Evolutionary conservation across 140 eudicot species (phyloP), one percentile per base, ranked within the genome.

Genomic region (Eryngium alpinum): DNA sequence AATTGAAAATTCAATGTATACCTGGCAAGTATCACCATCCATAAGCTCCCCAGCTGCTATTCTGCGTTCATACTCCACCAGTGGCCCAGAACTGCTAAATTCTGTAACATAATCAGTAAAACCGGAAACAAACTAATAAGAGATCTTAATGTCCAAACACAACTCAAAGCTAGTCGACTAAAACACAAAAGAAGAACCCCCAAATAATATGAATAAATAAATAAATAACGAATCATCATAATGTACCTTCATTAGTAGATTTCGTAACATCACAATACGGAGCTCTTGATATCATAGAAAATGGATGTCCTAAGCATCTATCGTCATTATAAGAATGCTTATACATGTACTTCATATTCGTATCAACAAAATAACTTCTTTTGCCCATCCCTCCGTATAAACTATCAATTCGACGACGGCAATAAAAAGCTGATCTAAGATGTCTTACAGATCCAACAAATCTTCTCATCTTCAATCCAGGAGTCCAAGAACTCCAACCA

Each of bases 1-100:
- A 33, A 59, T 24, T 57, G 32, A 77, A 10, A 18, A 77, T 34
- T 53, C 28, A 63, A 73, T 79, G 59, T n/a, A 60, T 82, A 93
- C 99, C 96, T 96, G 99, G 77, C 87, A 85, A 63, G 72, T 80
- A 89, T 96, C 99, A 82, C 99, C 99, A 82, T 91, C 97, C 81
- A 86, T 84, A 63, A 96, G 97, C 50, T 96, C 99, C 82, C 99
- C 98, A 18, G 91, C 96, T 52, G 86, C 85, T 43, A 96, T 86
- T 89, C 99, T 89, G 44, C 99, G 90, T 79, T 91, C 94, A 79
- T 96, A 96, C 77, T 96, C 99, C 81, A 91, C 90, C 38, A 96
- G 90, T 75, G 99, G 99, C 67, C 99, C 98, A 50, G 86, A 89
- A 62, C 81, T 87, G 29, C 73, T 77, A 53, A 56, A 79, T 46